These are phyloP conservation scores for Carex scoparia DNA, from an alignment of 176 grass and related monocot genomes.

Conservation along the genomic window DNA sequence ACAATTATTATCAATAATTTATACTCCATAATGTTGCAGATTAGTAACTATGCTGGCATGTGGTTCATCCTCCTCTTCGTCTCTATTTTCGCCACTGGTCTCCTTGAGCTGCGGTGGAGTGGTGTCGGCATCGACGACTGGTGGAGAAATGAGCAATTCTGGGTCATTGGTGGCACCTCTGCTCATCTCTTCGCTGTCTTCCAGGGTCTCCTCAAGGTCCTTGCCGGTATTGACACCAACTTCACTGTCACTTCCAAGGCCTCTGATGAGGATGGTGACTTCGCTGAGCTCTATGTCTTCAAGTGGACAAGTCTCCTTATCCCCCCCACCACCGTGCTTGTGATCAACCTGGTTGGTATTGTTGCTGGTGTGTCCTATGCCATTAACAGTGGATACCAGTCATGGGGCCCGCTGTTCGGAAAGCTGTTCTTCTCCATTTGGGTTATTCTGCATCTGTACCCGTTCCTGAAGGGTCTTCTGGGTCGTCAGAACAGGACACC, in stretches of 20 bases:
- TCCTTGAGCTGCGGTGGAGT: slow-evolving; percentile 69
- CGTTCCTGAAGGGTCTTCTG: slow-evolving; percentile 78
- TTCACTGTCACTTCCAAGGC: slow-evolving; percentile 86
- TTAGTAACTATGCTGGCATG: slow-evolving; percentile 68
- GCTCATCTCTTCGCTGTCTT: slow-evolving; percentile 77
- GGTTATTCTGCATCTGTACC: slow-evolving; percentile 89
- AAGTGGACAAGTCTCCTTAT: slow-evolving; percentile 77
- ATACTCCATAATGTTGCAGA: slow-evolving; percentile 40
- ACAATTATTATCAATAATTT: background rate
- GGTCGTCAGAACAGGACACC: slow-evolving; percentile 74
- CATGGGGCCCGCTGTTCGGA: slow-evolving; percentile 73
- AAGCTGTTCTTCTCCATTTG: slow-evolving; percentile 88
- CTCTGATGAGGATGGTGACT: slow-evolving; percentile 63
- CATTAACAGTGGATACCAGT: slow-evolving; percentile 79
- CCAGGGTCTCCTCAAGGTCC: slow-evolving; percentile 70
- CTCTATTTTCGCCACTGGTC: slow-evolving; percentile 68
- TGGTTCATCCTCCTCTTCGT: slow-evolving; percentile 67
- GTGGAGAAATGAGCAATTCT: slow-evolving; percentile 89
- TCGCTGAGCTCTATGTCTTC: slow-evolving; percentile 65
- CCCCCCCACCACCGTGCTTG: slow-evolving; percentile 63
- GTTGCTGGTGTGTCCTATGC: slow-evolving; percentile 76
- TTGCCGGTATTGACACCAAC: slow-evolving; percentile 75
- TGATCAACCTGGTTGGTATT: slow-evolving; percentile 73
- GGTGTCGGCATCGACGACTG: slow-evolving; percentile 67
- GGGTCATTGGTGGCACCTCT: slow-evolving; percentile 83